Evolutionary conservation across 2,329 filamentous ascomycete species (phyloP), one percentile per base, ranked within the genome.

Genomic region (Xylariaceae sp.): DNA sequence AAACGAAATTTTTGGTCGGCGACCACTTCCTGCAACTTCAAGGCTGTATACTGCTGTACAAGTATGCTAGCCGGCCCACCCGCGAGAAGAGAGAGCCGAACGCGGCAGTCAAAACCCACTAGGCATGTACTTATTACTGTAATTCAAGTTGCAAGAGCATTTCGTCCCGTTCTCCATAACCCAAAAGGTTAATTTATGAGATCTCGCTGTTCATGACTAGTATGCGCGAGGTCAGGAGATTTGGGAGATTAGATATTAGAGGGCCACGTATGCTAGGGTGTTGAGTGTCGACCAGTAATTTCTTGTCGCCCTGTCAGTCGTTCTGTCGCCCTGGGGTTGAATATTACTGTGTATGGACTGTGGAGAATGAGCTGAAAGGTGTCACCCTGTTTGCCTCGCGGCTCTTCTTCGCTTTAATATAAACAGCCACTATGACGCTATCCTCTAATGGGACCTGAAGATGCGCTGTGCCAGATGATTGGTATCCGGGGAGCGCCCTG

Each of bases 351-450:
- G 7, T 24, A 24, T n/a, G n/a, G n/a, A 24, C 21, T 24, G 6
- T 6, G 21, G 21, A 7, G 11, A 24, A 6, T 7, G 21, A 6
- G 6, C 11, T 24, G 21, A 11, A 6, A 11, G 21, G 11, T 24
- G 6, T 8, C 32, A 43, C 41, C 44, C 41, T 37, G 24, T n/a
- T n/a, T 40, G 42, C 39, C 36, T 53, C 53, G 52, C 52, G 58
- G 59, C 54, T 56, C 53, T 59, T 59, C 44, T 39, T 60, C 56
- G 51, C 47, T 55, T 46, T 54, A 57, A 59, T 59, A 51, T 36
- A 38, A 51, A 43, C 36, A 47, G 45, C 40, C 47, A 47, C 41
- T 18, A 34, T 44, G 34, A 47, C 41, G 44, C 47, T 44, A 44
- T 47, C 37, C 34, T 34, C 31, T 52, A 34, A n/a, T 31, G 30